Evolutionary conservation across 1,284 basidiomycete species (phyloP).

Genomic region (Leccinum pachyderme): DNA sequence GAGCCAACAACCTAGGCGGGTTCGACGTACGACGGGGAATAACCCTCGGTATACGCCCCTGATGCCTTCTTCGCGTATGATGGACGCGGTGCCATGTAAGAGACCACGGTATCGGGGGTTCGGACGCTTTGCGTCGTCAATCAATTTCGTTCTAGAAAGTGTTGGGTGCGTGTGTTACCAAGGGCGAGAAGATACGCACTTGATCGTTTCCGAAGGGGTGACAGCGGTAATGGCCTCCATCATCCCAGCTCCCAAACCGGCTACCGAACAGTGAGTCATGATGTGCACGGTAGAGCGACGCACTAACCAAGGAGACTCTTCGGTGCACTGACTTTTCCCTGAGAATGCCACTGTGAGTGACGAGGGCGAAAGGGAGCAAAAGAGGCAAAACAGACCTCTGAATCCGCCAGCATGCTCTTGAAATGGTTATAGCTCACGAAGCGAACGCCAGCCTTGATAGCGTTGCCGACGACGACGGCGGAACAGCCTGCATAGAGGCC

Average conservation of each 20-base stretch:
- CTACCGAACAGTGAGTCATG: constrained; percentile 36
- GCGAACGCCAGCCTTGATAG: constrained; percentile 89
- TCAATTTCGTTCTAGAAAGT: constrained; percentile 84
- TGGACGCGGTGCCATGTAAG: constrained; percentile 80
- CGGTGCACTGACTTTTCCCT: constrained; percentile 90
- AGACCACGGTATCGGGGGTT: constrained; percentile 88
- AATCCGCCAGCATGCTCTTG: constrained; percentile 81
- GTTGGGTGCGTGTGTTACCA: neutral
- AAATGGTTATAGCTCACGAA: constrained; percentile 96
- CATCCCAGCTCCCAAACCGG: constrained; percentile 94
- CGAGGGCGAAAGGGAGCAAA: neutral
- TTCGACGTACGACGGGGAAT: constrained; percentile 79
- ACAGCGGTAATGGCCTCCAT: constrained; percentile 94
- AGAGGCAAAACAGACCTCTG: constrained; percentile 52
- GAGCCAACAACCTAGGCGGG: too few relatives aligned
- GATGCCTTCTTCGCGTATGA: constrained; percentile 83
- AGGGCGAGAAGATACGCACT: constrained; percentile 62
- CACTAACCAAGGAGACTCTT: constrained; percentile 76
- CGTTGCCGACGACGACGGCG: constrained; percentile 88
- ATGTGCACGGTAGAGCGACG: neutral
- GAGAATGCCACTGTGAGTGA: constrained; percentile 1
- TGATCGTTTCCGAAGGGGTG: constrained; percentile 97
- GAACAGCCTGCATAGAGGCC: constrained; percentile 87
- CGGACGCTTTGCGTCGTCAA: constrained; percentile 88
- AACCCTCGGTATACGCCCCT: constrained; percentile 87